Conservation (phyloP, 2,329 filamentous ascomycete species). For the Thielaviopsis euricoi region DNA sequence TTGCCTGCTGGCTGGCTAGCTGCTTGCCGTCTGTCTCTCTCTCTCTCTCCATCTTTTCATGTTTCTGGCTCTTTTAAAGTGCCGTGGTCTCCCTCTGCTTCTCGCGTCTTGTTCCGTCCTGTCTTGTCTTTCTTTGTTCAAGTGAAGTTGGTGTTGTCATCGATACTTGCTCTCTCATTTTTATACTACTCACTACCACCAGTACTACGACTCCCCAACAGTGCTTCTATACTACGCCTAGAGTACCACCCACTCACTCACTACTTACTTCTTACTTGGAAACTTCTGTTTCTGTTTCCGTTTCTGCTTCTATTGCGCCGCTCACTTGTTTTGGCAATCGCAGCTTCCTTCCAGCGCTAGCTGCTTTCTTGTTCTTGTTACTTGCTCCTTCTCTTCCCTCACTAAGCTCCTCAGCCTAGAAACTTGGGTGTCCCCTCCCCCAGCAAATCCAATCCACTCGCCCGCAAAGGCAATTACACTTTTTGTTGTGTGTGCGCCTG, state of each 20-base stretch:
- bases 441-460: background rate
- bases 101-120: background rate
- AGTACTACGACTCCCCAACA: no score
- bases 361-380: background rate
- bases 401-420: background rate
- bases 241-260: no score
- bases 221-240: no score
- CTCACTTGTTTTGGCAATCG: no score
- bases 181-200: no score
- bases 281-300: no score
- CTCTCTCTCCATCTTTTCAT: background rate
- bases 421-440: no score
- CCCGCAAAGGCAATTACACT: background rate
- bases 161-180: background rate
- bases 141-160: background rate
- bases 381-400: background rate
- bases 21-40: no score
- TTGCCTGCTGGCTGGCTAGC: background rate
- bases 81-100: no score
- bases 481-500: background rate
- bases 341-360: background rate
- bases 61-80: background rate
- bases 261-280: no score
- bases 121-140: background rate
- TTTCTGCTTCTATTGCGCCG: no score